Evolutionary conservation across 371 early-diverging fungal species (phyloP), one percentile per base, ranked within the genome.

Genomic region (Thermomucor indicae-seudaticae): DNA sequence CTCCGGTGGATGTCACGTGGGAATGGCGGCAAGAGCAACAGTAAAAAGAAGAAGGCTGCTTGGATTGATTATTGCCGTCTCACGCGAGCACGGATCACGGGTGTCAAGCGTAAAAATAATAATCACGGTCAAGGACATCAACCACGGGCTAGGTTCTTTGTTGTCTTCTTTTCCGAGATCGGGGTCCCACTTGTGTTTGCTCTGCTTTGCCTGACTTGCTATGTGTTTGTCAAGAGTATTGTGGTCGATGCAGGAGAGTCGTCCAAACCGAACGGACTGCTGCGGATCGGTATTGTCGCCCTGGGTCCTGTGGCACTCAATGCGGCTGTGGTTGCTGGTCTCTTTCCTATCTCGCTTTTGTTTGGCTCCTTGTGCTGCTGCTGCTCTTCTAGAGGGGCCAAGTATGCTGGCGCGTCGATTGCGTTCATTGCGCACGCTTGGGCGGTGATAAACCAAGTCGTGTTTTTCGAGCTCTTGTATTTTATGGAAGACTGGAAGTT

Each of bases 1-100:
- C 51, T 91, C 48, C 79, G 83, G 25, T 91, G 91, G 90, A 67
- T 91, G 25, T 90, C 87, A 3, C 75, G 82, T 3, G 88, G 91
- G 37, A 90, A 90, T 58, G 78, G 83, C 31, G 59, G 67, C 27
- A 63, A 82, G 0, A 79, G 87, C 55, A 58, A 69, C 37, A 81
- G 80, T 49, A n/a, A n/a, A n/a, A n/a, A n/a, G n/a, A n/a, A n/a
- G n/a, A n/a, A n/a, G n/a, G n/a, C n/a, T n/a, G 88, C 91, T 43
- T 90, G 91, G 57, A 83, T 90, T 43, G 69, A 77, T 37, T 85
- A 84, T 62, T 83, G 85, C 61, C 81, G 88, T 11, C 64, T 75
- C 17, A 67, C 80, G 20, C 83, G 89, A 17, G 88, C 81, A 35
- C 77, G 83, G 10, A 82, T 85, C 45, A 90, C 90, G 0, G 90